These are phyloP conservation scores for Claviceps pazoutovae DNA, from an alignment of 2,329 filamentous ascomycete genomes.

Conservation along the genomic window DNA sequence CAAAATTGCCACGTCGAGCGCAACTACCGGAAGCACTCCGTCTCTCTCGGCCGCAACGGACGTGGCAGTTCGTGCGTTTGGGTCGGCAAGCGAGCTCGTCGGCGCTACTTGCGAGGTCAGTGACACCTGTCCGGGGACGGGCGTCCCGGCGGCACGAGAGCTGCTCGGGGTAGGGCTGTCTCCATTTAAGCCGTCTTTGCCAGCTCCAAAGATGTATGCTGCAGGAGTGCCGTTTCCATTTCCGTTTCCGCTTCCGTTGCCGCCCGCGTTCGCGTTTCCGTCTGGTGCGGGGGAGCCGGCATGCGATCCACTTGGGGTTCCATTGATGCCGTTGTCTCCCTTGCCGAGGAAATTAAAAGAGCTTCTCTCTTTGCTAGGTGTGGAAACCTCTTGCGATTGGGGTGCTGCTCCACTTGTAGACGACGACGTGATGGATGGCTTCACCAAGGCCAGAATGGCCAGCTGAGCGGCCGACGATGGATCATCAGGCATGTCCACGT, in stretches of 20 bases:
- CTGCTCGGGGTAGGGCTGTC: constrained; percentile 40
- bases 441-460: constrained; percentile 44
- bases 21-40: constrained; percentile 64
- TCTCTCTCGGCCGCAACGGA: constrained; percentile 58
- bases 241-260: neutral
- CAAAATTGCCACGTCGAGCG: constrained; percentile 80
- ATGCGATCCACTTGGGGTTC: constrained; percentile 71
- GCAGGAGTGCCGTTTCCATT: constrained; percentile 45
- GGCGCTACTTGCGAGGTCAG: constrained; percentile 22
- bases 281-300: constrained; percentile 82
- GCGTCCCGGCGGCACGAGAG: constrained; percentile 35
- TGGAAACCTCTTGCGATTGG: constrained; percentile 36
- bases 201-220: constrained; percentile 39
- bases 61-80: constrained; percentile 34
- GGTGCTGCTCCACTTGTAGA: constrained; percentile 27
- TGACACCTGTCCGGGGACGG: constrained; percentile 20
- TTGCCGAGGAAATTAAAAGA: constrained; percentile 55
- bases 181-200: constrained; percentile 29
- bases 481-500: constrained; percentile 75
- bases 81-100: constrained; percentile 35
- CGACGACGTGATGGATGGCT: constrained; percentile 38
- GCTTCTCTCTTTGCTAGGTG: constrained; percentile 47
- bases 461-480: constrained; percentile 75
- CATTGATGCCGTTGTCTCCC: constrained; percentile 57
- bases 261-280: constrained; percentile 15